Evolutionary conservation across 345 rosid genomes (phyloP).

Genomic region (Tarenaya hassleriana): DNA sequence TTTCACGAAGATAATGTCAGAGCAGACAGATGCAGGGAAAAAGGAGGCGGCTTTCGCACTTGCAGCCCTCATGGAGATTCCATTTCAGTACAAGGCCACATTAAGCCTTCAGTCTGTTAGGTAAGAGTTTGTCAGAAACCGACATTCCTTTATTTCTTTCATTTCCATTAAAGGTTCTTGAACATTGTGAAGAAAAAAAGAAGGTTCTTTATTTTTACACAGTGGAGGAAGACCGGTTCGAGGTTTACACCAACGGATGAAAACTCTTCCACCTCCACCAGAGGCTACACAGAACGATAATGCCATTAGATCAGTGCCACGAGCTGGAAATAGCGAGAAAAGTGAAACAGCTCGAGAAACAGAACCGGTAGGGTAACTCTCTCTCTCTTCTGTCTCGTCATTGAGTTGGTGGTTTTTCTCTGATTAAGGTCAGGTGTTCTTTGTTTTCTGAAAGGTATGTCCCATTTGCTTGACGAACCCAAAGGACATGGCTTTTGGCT

Average conservation of each 20-base stretch:
- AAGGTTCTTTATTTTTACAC: slow-evolving; percentile 24
- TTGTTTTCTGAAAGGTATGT: slow-evolving; percentile 50
- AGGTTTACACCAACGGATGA: slow-evolving; percentile 26
- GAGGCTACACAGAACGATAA: slow-evolving; percentile 63
- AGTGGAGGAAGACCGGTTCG: slow-evolving; percentile 29
- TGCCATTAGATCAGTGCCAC: slow-evolving; percentile 35
- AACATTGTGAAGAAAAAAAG: slow-evolving; percentile 11
- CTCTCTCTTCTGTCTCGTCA: background rate
- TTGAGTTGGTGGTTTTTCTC: background rate
- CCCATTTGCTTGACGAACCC: slow-evolving; percentile 90
- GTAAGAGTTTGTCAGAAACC: no score
- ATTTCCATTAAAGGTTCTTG: slow-evolving; percentile 4
- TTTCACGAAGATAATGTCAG: slow-evolving; percentile 80
- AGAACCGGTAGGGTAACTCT: slow-evolving; percentile 38
- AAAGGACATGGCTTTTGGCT: slow-evolving; percentile 93
- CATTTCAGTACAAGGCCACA: slow-evolving; percentile 80
- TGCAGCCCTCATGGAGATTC: slow-evolving; percentile 95
- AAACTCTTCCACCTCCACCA: slow-evolving; percentile 67
- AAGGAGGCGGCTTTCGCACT: slow-evolving; percentile 91
- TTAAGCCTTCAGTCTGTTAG: slow-evolving; percentile 38
- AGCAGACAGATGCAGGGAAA: slow-evolving; percentile 47
- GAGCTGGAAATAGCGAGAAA: slow-evolving; percentile 27
- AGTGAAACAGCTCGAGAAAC: slow-evolving; percentile 30
- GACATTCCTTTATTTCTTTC: no score
- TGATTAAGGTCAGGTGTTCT: background rate